These are phyloP conservation scores for Chaetomium sp. DNA, from an alignment of 2,329 filamentous ascomycete genomes.

Conservation along the genomic window DNA sequence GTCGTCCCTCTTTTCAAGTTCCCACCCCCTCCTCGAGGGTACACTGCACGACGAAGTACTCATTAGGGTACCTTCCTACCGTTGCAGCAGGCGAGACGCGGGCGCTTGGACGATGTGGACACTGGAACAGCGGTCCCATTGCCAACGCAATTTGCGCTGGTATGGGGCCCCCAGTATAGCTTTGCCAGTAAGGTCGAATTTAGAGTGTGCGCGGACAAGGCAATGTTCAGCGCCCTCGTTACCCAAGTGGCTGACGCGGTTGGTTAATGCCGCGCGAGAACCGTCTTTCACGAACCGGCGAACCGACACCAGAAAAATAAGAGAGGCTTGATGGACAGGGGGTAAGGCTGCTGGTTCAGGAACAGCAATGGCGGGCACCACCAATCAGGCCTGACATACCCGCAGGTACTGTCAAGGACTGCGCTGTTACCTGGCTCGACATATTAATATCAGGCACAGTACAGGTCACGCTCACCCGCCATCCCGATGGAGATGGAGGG, in stretches of 20 bases:
- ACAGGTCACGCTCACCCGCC: constrained; percentile 19
- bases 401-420: constrained; percentile 13
- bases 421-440: constrained; percentile 18
- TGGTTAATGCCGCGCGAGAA: constrained; percentile 25
- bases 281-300: constrained; percentile 12
- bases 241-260: not conserved
- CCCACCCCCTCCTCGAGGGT: not conserved
- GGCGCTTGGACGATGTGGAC: constrained; percentile 14
- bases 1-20: too few species aligned
- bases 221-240: constrained; percentile 17
- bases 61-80: not conserved
- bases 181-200: constrained; percentile 17
- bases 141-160: constrained; percentile 8
- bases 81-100: constrained; percentile 8
- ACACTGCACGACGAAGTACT: not conserved
- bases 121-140: not conserved
- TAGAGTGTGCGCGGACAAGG: constrained; percentile 22
- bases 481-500: not conserved
- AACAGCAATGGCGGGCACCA: constrained; percentile 17
- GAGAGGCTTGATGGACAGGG: constrained; percentile 13
- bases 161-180: constrained; percentile 18
- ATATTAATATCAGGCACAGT: constrained; percentile 25
- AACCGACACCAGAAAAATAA: constrained; percentile 18
- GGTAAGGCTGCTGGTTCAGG: constrained; percentile 22
- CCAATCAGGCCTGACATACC: constrained; percentile 20